These are phyloP conservation scores for Balansia obtecta DNA, from an alignment of 2,329 filamentous ascomycete genomes.

Conservation along the genomic window DNA sequence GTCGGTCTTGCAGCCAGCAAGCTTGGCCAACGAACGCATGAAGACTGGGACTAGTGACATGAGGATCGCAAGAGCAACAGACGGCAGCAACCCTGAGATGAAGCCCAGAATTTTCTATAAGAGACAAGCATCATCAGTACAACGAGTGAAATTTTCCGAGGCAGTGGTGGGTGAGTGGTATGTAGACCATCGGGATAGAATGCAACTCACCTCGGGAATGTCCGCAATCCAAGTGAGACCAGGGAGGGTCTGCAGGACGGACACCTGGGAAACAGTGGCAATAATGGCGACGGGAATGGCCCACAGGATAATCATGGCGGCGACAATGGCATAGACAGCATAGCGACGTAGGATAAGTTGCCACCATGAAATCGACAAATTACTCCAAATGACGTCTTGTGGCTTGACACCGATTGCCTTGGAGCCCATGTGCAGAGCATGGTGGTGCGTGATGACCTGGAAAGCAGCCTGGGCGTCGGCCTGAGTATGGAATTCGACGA, in stretches of 20 bases:
- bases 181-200: not conserved
- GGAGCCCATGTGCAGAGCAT: constrained; percentile 72
- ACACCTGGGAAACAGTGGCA: constrained; percentile 74
- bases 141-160: constrained; percentile 7
- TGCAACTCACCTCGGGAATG: constrained; percentile 39
- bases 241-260: constrained; percentile 51
- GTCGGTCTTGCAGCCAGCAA: constrained; percentile 66
- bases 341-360: constrained; percentile 60
- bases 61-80: constrained; percentile 64
- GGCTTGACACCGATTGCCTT: constrained; percentile 74
- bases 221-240: constrained; percentile 64
- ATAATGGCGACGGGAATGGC: constrained; percentile 64
- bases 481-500: constrained; percentile 80
- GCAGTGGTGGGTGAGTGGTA: not conserved
- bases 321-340: constrained; percentile 51
- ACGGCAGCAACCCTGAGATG: constrained; percentile 71
- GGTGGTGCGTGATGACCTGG: constrained; percentile 71
- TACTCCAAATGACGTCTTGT: constrained; percentile 75
- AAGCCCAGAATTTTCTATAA: constrained; percentile 52
- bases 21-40: constrained; percentile 58
- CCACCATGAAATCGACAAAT: constrained; percentile 58
- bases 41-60: constrained; percentile 66
- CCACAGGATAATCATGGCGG: constrained; percentile 76
- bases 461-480: constrained; percentile 75
- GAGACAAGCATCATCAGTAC: not conserved